phyloP scores from a whole-genome alignment of 169 alveolate species.

The Amoebophrya sp. region DNA sequence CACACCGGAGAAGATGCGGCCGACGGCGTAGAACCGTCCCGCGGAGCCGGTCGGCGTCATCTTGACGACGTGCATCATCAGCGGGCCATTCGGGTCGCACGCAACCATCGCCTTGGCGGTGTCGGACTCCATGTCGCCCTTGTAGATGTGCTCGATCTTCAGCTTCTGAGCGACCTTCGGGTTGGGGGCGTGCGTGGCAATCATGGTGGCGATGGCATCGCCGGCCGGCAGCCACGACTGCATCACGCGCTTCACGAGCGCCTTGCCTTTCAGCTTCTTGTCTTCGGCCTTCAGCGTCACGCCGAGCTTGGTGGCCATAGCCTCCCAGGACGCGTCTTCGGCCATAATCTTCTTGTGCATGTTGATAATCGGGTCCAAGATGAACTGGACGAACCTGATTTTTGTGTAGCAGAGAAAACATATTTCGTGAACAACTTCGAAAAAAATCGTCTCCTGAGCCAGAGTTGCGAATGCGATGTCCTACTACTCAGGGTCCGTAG shows the following conservation, averaged over 20 bases:
- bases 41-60: constrained; percentile 99
- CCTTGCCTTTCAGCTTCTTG: constrained; percentile 89
- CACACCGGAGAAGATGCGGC: constrained; percentile 99
- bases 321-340: constrained; percentile 83
- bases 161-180: constrained; percentile 41
- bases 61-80: constrained; percentile 97
- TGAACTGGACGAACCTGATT: constrained; percentile 92
- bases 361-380: constrained; percentile 94
- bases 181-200: constrained; percentile 63
- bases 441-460: no score
- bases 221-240: constrained; percentile 99
- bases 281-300: constrained; percentile 91
- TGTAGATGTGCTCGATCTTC: constrained; percentile 48
- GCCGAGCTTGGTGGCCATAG: constrained; percentile 82
- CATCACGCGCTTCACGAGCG: constrained; percentile 94
- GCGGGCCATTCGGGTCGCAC: constrained; percentile 97
- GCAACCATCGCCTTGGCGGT: constrained; percentile 36
- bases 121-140: constrained; percentile 47
- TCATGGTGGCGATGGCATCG: constrained; percentile 96
- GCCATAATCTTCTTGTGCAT: constrained; percentile 84
- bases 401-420: no score
- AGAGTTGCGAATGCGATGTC: no score
- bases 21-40: constrained; percentile 99
- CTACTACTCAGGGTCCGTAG: no score
- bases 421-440: no score